phyloP scores from a whole-genome alignment of 2,329 filamentous ascomycete genomes.

The Fusarium incarnatum region DNA sequence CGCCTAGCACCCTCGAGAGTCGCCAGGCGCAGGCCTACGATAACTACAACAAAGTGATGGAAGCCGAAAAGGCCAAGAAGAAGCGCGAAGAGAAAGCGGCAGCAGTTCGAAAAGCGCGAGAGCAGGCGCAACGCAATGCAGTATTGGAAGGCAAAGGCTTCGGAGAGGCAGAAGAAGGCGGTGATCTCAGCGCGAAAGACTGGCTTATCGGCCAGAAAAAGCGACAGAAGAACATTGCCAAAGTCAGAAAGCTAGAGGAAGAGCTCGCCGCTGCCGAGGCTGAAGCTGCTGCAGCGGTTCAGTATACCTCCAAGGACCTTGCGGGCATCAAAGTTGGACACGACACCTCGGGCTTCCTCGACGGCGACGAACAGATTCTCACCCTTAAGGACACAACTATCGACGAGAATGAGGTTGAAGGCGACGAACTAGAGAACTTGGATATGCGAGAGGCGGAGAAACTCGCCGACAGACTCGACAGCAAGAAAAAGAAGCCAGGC shows the following conservation, averaged over 20 bases:
- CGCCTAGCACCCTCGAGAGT: conserved; percentile 84
- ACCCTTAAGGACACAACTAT: conserved; percentile 95
- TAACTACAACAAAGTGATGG: conserved; percentile 74
- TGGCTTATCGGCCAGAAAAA: conserved; percentile 95
- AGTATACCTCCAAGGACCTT: conserved; percentile 88
- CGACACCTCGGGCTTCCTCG: conserved; percentile 83
- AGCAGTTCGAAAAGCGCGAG: conserved; percentile 87
- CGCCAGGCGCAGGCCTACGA: conserved; percentile 78
- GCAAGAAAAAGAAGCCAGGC: conserved; percentile 89
- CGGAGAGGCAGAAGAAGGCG: conserved; percentile 77
- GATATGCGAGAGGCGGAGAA: conserved; percentile 78
- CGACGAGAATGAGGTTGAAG: conserved; percentile 83
- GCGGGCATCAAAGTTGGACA: conserved; percentile 93
- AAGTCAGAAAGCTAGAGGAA: conserved; percentile 76
- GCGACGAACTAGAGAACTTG: conserved; percentile 88
- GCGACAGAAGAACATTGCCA: conserved; percentile 89
- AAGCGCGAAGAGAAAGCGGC: conserved; percentile 84
- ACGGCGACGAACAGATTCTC: conserved; percentile 86
- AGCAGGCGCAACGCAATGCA: conserved; percentile 80
- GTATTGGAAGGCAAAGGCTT: conserved; percentile 85
- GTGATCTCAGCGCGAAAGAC: conserved; percentile 79
- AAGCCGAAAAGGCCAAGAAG: conserved; percentile 80
- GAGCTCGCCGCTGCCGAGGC: conserved; percentile 83
- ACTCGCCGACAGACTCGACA: conserved; percentile 78
- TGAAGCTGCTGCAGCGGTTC: conserved; percentile 67